These are phyloP conservation scores for Naganishia vaughanmartiniae DNA, from an alignment of 768 basidiomycete species.

Conservation along the genomic window DNA sequence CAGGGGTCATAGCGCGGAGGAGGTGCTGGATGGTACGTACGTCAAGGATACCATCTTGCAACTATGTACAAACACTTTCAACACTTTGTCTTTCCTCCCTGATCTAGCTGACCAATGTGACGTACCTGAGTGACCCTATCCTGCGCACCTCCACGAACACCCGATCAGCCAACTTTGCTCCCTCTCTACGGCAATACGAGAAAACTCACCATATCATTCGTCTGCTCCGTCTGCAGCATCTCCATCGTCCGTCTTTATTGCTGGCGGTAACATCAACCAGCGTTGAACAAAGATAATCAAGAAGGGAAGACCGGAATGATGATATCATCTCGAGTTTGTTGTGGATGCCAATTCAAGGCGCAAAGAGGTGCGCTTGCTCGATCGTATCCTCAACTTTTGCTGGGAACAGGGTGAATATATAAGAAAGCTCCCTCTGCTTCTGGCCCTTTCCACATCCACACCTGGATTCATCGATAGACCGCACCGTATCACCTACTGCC, in stretches of 20 bases:
- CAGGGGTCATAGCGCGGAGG: not conserved
- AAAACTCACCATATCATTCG: constrained; percentile 22
- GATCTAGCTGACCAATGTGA: too few species aligned
- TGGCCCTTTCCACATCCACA: not conserved
- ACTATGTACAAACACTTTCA: not conserved
- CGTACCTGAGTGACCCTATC: constrained; percentile 22
- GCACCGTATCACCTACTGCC: constrained; percentile 1
- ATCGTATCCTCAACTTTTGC: not conserved
- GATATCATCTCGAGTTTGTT: not conserved
- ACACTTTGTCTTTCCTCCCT: not conserved
- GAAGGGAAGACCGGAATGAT: not conserved
- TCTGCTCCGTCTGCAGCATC: constrained; percentile 22
- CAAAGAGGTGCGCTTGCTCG: constrained; percentile 15
- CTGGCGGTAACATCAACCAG: not conserved
- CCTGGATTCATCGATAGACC: not conserved
- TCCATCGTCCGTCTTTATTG: constrained; percentile 7
- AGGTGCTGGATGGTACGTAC: not conserved
- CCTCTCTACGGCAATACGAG: not conserved
- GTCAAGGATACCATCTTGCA: constrained; percentile 19
- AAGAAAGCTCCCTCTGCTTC: not conserved
- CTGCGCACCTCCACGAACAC: not conserved
- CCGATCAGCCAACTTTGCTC: not conserved
- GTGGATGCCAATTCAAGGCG: not conserved
- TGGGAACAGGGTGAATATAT: not conserved
- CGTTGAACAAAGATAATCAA: not conserved